Evolutionary conservation across 306 rosid genomes (phyloP).

Genomic region (Corylus americana): DNA sequence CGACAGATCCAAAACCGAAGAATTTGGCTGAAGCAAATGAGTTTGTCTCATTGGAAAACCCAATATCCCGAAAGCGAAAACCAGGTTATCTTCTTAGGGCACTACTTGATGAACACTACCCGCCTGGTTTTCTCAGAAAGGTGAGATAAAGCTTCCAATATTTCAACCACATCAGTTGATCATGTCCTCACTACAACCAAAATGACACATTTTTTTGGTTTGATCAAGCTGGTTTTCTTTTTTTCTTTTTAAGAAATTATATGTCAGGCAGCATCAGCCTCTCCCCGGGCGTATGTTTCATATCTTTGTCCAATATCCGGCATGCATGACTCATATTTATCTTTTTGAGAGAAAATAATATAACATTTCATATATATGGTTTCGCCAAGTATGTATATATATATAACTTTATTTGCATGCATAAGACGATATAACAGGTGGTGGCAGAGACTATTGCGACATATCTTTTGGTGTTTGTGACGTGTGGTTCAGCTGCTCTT

Average conservation of each 20-base stretch:
- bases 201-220: too few relatives aligned
- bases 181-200: too few relatives aligned
- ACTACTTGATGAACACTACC: slow-evolving; percentile 36
- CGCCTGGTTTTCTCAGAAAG: slow-evolving; percentile 53
- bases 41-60: slow-evolving; percentile 17
- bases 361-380: too few relatives aligned
- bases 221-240: too few relatives aligned
- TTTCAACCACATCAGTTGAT: too few relatives aligned
- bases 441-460: slow-evolving; percentile 76
- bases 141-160: slow-evolving; percentile 24
- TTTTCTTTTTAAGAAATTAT: too few relatives aligned
- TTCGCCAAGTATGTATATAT: too few relatives aligned
- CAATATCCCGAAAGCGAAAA: slow-evolving; percentile 5
- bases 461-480: slow-evolving; percentile 70
- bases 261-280: too few relatives aligned
- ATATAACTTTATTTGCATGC: neutral
- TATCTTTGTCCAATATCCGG: neutral
- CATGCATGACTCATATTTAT: neutral
- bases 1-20: slow-evolving; percentile 8
- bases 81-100: slow-evolving; percentile 3
- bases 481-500: slow-evolving; percentile 68
- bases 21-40: slow-evolving; percentile 19
- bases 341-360: neutral
- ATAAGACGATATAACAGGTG: slow-evolving; percentile 39
- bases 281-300: too few relatives aligned